Conservation (phyloP, 495 filamentous ascomycete genomes). For the Xylaria sp. region DNA sequence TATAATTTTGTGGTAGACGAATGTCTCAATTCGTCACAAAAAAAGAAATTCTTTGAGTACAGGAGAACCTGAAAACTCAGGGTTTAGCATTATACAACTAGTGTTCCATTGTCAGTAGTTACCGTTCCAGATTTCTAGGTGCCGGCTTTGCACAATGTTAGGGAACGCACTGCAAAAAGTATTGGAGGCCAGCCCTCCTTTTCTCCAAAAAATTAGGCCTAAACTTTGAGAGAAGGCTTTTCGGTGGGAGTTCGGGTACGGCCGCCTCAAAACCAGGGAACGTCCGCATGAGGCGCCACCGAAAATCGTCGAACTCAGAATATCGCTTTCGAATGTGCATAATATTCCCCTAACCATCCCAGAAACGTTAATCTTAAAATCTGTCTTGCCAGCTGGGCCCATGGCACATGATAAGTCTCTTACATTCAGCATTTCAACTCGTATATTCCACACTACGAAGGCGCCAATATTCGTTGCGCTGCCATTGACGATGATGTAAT, state of each 20-base stretch:
- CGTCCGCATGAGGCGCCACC: slow-evolving; percentile 55
- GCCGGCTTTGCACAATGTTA: background rate
- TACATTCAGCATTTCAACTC: slow-evolving; percentile 58
- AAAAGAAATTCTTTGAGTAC: slow-evolving; percentile 65
- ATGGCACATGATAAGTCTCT: slow-evolving; percentile 25
- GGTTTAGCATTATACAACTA: slow-evolving; percentile 64
- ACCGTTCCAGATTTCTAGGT: background rate
- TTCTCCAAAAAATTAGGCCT: slow-evolving; percentile 60
- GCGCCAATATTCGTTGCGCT: slow-evolving; percentile 59
- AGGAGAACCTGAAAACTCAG: slow-evolving; percentile 63
- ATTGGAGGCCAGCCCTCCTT: slow-evolving; percentile 59
- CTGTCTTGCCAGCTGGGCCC: background rate
- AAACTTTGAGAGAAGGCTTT: slow-evolving; percentile 61
- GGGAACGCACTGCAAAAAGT: slow-evolving; percentile 60
- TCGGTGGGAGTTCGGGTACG: slow-evolving; percentile 62
- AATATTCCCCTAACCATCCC: slow-evolving; percentile 50
- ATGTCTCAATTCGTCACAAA: slow-evolving; percentile 42
- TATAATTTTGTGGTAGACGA: background rate
- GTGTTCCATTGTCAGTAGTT: background rate
- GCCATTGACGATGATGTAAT: slow-evolving; percentile 59
- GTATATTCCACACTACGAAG: slow-evolving; percentile 64
- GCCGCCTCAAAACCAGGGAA: slow-evolving; percentile 62
- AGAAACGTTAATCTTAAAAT: background rate
- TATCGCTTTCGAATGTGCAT: slow-evolving; percentile 65
- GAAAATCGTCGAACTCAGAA: slow-evolving; percentile 64